Base-by-base conservation (phyloP, 2,329 filamentous ascomycete species). In the Ophiostoma triangulosporum region DNA sequence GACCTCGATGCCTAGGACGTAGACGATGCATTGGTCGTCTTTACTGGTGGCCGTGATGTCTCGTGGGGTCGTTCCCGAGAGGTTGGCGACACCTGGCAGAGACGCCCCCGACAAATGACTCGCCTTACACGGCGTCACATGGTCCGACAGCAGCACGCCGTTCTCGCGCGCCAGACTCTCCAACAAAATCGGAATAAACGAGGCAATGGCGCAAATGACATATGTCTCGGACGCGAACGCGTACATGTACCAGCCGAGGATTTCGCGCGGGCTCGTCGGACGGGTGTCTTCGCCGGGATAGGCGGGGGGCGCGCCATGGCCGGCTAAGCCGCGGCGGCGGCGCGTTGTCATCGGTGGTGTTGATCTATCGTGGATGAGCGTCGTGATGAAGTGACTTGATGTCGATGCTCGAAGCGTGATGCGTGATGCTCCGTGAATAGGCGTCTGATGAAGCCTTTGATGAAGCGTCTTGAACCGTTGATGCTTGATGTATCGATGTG, bases 211-310 rank as follows among this genome's bases (percentile, higher is more conserved):
- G 67, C 93, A 97, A 54, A 97, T 87, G 15, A 94, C 88, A 66
- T 96, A 97, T 52, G 94, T 91, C 71, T 98, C 93, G 20, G 91
- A 89, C 24, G 93, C 93, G 75, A 95, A 97, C 40, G 86, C 86
- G 72, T 97, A 97, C 66, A 85, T 84, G 69, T 97, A 98, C 87
- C 94, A 98, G 61, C 91, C 93, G 36, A 82, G 74, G 56, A 97
- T 77, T 76, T 98, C 93, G 68, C 86, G 91, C 61, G 71, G 72
- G 66, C 87, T 95, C 9, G 93, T 97, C 53, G 86, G 79, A n/a
- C 91, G 78, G 24, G 82, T 86, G 68, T 98, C 93, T 66, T 97
- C 88, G 57, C 86, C 88, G 2, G 76, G 74, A 66, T 94, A 95
- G 54, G 79, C 75, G 29, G 46, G 46, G 38, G 38, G 9, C 38